phyloP scores from a whole-genome alignment of 169 alveolate genomes.

The Ichthyophthirius multifiliis region DNA sequence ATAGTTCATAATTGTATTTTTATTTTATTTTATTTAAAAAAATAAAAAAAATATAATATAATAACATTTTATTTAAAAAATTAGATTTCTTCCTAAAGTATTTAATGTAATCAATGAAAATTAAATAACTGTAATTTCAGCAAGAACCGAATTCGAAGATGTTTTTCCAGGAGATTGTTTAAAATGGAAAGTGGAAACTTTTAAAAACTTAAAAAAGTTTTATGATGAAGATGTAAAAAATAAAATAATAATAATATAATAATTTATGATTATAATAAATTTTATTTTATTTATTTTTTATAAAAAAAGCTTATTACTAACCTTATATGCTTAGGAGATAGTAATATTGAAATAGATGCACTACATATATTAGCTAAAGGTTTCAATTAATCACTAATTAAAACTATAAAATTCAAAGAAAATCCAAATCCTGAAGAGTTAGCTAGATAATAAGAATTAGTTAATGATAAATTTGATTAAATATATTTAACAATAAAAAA shows the following conservation, averaged over 20 bases:
- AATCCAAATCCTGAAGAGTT: slow-evolving; percentile 94
- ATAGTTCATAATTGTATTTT: slow-evolving; percentile 47
- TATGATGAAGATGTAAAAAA: slow-evolving; percentile 72
- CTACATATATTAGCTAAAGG: slow-evolving; percentile 90
- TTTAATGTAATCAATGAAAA: slow-evolving; percentile 36
- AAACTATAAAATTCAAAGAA: slow-evolving; percentile 93
- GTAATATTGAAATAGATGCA: slow-evolving; percentile 95
- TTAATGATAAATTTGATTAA: slow-evolving; percentile 86
- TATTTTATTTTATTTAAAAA: not conserved
- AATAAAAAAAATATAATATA: not conserved
- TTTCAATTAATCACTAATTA: slow-evolving; percentile 89
- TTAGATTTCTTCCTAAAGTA: slow-evolving; percentile 27
- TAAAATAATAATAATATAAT: not conserved
- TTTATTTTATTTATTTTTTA: too few relatives aligned
- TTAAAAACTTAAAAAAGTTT: slow-evolving; percentile 81
- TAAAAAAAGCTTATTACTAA: slow-evolving; percentile 84
- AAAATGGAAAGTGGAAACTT: slow-evolving; percentile 91
- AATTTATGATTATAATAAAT: too few relatives aligned
- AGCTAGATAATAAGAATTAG: slow-evolving; percentile 86
- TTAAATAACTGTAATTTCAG: slow-evolving; percentile 86
- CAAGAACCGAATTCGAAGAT: slow-evolving; percentile 87
- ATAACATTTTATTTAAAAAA: not conserved
- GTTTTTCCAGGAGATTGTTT: slow-evolving; percentile 84
- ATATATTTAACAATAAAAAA: slow-evolving; percentile 88
- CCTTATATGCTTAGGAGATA: slow-evolving; percentile 92